Evolutionary conservation across 1,139 yeast genomes (phyloP).

Genomic region (Hyphopichia burtonii): DNA sequence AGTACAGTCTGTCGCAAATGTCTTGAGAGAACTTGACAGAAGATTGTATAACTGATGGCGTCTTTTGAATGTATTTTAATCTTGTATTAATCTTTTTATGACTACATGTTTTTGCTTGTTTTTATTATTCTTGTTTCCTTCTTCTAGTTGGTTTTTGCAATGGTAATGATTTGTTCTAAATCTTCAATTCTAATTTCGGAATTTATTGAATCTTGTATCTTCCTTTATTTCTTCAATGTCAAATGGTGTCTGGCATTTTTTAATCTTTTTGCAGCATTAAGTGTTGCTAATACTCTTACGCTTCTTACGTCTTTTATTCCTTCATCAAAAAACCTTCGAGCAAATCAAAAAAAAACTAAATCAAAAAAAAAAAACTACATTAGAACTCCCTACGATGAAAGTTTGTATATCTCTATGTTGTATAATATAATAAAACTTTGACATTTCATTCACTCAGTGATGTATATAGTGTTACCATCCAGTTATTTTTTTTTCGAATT

Average conservation of each 20-base stretch:
- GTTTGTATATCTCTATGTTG: not conserved
- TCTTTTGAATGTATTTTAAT: too few relatives aligned
- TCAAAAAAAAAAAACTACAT: too few relatives aligned
- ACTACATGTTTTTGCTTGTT: not conserved
- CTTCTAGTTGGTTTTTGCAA: not conserved
- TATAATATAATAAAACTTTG: not conserved
- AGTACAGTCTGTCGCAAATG: conserved; percentile 82
- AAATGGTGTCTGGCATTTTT: not conserved
- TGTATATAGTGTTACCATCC: not conserved
- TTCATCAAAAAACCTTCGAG: not conserved
- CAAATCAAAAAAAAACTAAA: not conserved
- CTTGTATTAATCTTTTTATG: not conserved
- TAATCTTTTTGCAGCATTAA: too few relatives aligned
- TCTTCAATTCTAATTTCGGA: not conserved
- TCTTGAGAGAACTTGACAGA: conserved; percentile 74
- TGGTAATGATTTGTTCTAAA: not conserved
- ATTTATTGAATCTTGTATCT: not conserved
- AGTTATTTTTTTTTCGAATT: not conserved
- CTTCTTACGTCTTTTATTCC: not conserved
- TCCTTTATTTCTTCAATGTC: not conserved
- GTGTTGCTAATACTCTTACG: too few relatives aligned
- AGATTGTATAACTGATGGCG: conserved; percentile 53
- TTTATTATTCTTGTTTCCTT: not conserved
- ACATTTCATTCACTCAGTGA: not conserved
- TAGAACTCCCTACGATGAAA: too few relatives aligned